Base-by-base conservation (phyloP, 805 yeast species). In the Myxozyma melibiosi region DNA sequence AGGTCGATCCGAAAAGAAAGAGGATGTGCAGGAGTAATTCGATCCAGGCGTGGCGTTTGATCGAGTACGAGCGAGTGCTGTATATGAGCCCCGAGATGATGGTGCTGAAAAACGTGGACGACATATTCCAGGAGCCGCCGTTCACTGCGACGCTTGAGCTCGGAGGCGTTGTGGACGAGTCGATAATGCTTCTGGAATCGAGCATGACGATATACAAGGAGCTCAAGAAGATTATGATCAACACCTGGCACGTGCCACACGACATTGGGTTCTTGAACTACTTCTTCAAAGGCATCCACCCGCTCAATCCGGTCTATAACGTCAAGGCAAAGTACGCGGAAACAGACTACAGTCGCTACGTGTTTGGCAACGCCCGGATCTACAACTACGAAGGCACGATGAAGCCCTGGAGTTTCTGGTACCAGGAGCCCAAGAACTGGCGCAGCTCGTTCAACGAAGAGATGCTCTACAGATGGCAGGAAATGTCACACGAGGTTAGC, bases 351-450 rank as follows among this genome's bases (percentile, higher is more conserved):
- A 46, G 63, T 16, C 35, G 50, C 2, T 58, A 58, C 37, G 30
- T 60, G 3, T 53, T 60, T 34, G 51, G 51, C 13, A 60, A 60
- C 27, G 64, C 64, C 3, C 45, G 51, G 30, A 50, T 60, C 7
- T 60, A 48, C 48, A 60, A 60, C 25, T 60, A 49, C 48, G 63
- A 58, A 40, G 64, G 64, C 4, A 44, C 62, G 7, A 39, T 60
- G 53, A 52, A 58, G 48, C 63, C 64, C 27, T 60, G 64, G 64
- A 43, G 50, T 37, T 60, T 60, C 44, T 60, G 62, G 62, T 20
- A 35, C 44, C 42, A 53, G 35, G 49, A 45, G 5, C 58, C 57
- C 4, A 51, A 53, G 31, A 18, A 39, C 34, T 60, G 64, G 64
- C 61, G 64, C 4, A 37, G 28, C 4, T 44, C 52, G n/a, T 60